Conservation (phyloP, 352 stramenopile genomes). For the Phytophthora kernoviae region DNA sequence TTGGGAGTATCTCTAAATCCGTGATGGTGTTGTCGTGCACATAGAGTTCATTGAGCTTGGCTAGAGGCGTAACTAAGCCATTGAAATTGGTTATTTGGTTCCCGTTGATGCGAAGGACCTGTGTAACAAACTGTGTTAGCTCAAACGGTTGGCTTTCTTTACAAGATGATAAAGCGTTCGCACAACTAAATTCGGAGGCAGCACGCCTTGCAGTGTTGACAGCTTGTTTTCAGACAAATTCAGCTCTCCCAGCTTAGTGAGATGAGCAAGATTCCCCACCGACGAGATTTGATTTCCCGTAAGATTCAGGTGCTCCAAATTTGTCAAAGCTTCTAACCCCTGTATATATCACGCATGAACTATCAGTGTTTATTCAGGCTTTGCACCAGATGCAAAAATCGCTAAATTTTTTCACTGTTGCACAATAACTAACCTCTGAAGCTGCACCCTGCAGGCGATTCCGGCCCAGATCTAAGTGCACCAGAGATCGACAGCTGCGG, state of each 20-base stretch:
- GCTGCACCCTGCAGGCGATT: slow-evolving; percentile 52
- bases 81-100: slow-evolving; percentile 55
- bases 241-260: slow-evolving; percentile 79
- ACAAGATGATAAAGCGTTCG: neutral
- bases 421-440: slow-evolving; percentile 40
- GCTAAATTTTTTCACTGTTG: neutral
- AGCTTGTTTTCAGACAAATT: slow-evolving; percentile 68
- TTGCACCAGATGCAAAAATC: too few relatives aligned
- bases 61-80: slow-evolving; percentile 37
- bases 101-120: slow-evolving; percentile 57
- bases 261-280: slow-evolving; percentile 59
- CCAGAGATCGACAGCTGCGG: slow-evolving; percentile 49
- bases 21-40: slow-evolving; percentile 56
- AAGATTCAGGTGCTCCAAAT: slow-evolving; percentile 70
- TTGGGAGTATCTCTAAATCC: slow-evolving; percentile 35
- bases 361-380: too few relatives aligned
- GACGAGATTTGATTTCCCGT: slow-evolving; percentile 59
- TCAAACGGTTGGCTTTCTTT: neutral
- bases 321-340: slow-evolving; percentile 59
- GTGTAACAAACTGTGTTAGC: neutral
- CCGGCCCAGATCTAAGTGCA: slow-evolving; percentile 74
- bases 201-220: slow-evolving; percentile 49
- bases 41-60: slow-evolving; percentile 72
- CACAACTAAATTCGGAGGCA: slow-evolving; percentile 59
- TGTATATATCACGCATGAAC: slow-evolving; percentile 11